A percentile compares a stretch with the other conserved stretches of the same genome.
Conservation (phyloP, 805 yeast genomes). For the Candida ponderosae region DNA sequence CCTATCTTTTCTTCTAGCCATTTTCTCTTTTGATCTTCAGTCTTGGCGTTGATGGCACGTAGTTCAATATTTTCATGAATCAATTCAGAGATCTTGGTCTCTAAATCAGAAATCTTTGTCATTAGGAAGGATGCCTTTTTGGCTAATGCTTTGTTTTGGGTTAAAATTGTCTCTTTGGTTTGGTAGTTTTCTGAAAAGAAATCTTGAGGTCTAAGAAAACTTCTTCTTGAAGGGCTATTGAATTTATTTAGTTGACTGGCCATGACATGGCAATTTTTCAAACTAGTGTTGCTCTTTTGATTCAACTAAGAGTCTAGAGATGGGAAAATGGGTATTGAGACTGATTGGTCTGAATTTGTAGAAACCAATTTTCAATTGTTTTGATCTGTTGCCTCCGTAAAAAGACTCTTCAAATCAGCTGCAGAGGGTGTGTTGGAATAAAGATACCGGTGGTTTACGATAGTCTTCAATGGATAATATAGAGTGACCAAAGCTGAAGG, state of each 20-base stretch:
- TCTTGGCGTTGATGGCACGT: slow-evolving; percentile 27
- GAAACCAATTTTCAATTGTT: too few species aligned
- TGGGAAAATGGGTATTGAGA: too few species aligned
- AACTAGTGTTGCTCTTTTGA: slow-evolving; percentile 1
- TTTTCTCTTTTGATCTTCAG: slow-evolving; percentile 21
- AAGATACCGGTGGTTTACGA: too few species aligned
- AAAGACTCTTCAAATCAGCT: too few species aligned
- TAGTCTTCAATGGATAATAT: too few species aligned
- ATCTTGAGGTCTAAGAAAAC: background rate
- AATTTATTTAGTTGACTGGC: background rate
- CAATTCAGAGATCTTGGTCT: slow-evolving; percentile 39
- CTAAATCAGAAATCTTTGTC: slow-evolving; percentile 45
- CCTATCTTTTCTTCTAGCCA: slow-evolving; percentile 29
- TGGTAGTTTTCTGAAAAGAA: slow-evolving; percentile 1
- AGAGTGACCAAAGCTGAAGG: too few species aligned
- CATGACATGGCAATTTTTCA: background rate
- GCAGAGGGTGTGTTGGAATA: too few species aligned
- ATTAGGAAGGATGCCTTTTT: slow-evolving; percentile 46
- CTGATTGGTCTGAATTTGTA: too few species aligned
- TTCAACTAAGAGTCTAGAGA: too few species aligned
- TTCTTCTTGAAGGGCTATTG: background rate
- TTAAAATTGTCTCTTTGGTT: slow-evolving; percentile 19
- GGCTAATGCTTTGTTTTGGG: slow-evolving; percentile 49
- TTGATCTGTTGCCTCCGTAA: too few species aligned
- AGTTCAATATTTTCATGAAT: slow-evolving; percentile 41